These are phyloP conservation scores for Ophiostoma piceae DNA, from an alignment of 2,329 filamentous ascomycete genomes.

Conservation along the genomic window DNA sequence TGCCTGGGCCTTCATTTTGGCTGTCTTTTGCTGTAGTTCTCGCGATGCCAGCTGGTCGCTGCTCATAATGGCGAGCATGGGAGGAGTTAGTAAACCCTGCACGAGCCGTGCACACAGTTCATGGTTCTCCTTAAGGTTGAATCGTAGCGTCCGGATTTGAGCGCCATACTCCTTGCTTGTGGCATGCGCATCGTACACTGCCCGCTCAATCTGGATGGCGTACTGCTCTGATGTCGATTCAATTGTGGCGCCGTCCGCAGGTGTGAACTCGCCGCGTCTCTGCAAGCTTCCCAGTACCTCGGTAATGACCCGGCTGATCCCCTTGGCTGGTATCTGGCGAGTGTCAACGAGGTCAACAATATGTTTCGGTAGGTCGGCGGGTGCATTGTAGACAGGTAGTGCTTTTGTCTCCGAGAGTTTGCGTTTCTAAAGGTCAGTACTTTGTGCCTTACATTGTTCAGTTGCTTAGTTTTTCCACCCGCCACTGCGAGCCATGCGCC, in stretches of 20 bases:
- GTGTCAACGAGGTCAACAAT: constrained; percentile 54
- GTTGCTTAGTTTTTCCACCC: not conserved
- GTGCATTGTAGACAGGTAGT: constrained; percentile 44
- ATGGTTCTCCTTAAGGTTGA: constrained; percentile 85
- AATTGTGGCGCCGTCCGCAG: constrained; percentile 59
- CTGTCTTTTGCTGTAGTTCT: constrained; percentile 73
- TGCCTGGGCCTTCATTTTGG: constrained; percentile 68
- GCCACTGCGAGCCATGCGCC: constrained; percentile 31
- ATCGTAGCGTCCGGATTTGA: constrained; percentile 70
- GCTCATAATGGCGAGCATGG: constrained; percentile 80
- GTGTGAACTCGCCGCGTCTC: constrained; percentile 57
- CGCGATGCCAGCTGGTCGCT: constrained; percentile 88
- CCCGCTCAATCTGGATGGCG: constrained; percentile 75
- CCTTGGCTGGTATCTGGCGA: constrained; percentile 64
- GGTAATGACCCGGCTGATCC: constrained; percentile 63
- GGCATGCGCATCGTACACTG: constrained; percentile 53
- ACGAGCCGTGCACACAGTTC: constrained; percentile 72
- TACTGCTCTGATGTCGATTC: constrained; percentile 63
- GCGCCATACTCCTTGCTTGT: constrained; percentile 48
- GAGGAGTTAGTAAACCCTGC: constrained; percentile 63
- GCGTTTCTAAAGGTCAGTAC: constrained; percentile 35
- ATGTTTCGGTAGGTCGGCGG: constrained; percentile 47
- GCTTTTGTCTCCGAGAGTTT: constrained; percentile 51
- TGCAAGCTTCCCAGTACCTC: constrained; percentile 61
- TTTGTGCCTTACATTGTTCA: not conserved